These are phyloP conservation scores for Peronospora belbahrii DNA, from an alignment of 352 stramenopile genomes.

Conservation along the genomic window DNA sequence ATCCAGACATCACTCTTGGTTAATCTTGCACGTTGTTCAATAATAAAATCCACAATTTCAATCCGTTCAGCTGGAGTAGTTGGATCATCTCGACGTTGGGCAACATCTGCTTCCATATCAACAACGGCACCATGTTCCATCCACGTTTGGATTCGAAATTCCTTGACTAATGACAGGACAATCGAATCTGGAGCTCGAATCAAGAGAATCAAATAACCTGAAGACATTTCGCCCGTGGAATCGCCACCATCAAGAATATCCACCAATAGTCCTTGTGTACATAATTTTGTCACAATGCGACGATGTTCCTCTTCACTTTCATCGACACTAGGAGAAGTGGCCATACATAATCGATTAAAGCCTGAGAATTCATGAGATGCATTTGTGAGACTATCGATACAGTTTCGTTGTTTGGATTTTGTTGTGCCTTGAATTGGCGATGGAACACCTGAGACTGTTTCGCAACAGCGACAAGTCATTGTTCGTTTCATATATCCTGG, in stretches of 20 bases:
- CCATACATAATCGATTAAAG: conserved; percentile 60
- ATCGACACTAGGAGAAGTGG: conserved; percentile 32
- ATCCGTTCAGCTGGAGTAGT: conserved; percentile 74
- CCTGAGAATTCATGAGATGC: conserved; percentile 38
- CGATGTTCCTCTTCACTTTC: conserved; percentile 80
- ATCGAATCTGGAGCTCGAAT: conserved; percentile 53
- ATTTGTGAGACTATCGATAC: conserved; percentile 26
- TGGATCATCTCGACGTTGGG: conserved; percentile 41
- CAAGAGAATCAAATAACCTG: conserved; percentile 70
- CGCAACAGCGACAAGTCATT: conserved; percentile 35
- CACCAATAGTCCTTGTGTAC: conserved; percentile 57
- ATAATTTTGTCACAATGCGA: conserved; percentile 70
- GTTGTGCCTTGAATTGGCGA: conserved; percentile 4
- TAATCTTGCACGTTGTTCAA: conserved; percentile 62
- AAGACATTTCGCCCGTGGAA: conserved; percentile 75
- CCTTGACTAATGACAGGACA: conserved; percentile 50
- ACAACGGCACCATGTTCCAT: conserved; percentile 71
- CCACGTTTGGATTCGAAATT: conserved; percentile 66
- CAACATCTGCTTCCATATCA: conserved; percentile 71
- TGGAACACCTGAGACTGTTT: neutral
- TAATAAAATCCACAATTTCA: conserved; percentile 81
- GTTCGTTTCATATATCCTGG: conserved; percentile 26
- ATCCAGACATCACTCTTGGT: conserved; percentile 56
- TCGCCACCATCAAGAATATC: conserved; percentile 83
- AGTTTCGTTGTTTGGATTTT: conserved; percentile 7